These are phyloP conservation scores for Pyrenophora graminea DNA, from an alignment of 2,329 filamentous ascomycete species.

Conservation along the genomic window DNA sequence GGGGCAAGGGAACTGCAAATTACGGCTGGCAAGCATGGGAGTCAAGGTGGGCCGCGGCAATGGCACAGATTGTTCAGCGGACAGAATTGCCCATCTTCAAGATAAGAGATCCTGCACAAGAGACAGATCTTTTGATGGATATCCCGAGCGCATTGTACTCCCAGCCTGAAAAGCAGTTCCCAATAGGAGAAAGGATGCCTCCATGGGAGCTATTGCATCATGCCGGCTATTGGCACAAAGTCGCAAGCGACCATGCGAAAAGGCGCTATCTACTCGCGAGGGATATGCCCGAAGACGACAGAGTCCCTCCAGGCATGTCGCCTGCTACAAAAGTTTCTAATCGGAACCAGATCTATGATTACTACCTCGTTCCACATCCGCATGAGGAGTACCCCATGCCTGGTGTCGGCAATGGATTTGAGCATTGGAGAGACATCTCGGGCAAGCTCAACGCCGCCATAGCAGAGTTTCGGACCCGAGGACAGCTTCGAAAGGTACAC, in stretches of 20 bases:
- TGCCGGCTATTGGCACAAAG: slow-evolving; percentile 64
- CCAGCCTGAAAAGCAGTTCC: slow-evolving; percentile 56
- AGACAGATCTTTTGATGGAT: slow-evolving; percentile 34
- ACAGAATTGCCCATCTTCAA: slow-evolving; percentile 55
- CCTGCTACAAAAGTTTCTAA: slow-evolving; percentile 60
- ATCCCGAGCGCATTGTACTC: slow-evolving; percentile 49
- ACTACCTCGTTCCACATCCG: slow-evolving; percentile 63
- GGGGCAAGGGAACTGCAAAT: slow-evolving; percentile 81
- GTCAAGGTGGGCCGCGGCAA: slow-evolving; percentile 68
- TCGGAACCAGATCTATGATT: slow-evolving; percentile 61
- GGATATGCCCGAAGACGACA: slow-evolving; percentile 64
- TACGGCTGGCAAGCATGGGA: slow-evolving; percentile 97
- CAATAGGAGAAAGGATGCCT: slow-evolving; percentile 54
- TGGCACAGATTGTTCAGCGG: slow-evolving; percentile 63
- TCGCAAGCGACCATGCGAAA: slow-evolving; percentile 58
- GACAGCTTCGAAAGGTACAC: slow-evolving; percentile 60
- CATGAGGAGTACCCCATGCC: slow-evolving; percentile 58
- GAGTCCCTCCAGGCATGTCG: slow-evolving; percentile 58
- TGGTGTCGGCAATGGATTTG: slow-evolving; percentile 50
- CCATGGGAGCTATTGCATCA: slow-evolving; percentile 66
- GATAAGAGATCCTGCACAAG: slow-evolving; percentile 24
- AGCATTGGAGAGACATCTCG: slow-evolving; percentile 58
- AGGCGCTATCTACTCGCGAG: slow-evolving; percentile 56
- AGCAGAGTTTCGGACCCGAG: slow-evolving; percentile 56
- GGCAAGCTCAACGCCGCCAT: slow-evolving; percentile 54